phyloP scores from a whole-genome alignment of 1,139 yeast genomes.

The Scheffersomyces quercinus region DNA sequence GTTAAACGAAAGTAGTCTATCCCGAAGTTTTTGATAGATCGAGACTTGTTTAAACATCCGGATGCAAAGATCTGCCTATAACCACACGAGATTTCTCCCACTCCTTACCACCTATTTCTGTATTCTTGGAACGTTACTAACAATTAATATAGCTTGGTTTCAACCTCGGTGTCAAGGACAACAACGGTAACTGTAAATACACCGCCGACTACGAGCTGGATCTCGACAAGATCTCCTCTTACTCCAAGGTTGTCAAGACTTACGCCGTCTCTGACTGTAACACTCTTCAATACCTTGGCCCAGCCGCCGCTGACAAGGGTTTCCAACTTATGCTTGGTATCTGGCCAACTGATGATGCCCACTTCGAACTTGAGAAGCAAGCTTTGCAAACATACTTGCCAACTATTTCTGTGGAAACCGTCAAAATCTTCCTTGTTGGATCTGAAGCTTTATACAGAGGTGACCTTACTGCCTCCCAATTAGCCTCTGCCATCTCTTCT shows the following conservation, averaged over 20 bases:
- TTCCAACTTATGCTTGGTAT: constrained; percentile 77
- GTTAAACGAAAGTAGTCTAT: no score
- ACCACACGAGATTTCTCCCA: background rate
- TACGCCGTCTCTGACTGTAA: constrained; percentile 89
- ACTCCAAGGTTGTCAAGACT: constrained; percentile 68
- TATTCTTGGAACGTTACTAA: constrained; percentile 5
- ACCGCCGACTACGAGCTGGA: constrained; percentile 67
- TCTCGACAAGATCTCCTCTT: constrained; percentile 52
- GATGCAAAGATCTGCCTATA: background rate
- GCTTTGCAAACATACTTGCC: constrained; percentile 76
- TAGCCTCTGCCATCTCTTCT: constrained; percentile 63
- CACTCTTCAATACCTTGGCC: constrained; percentile 78
- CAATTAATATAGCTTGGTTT: constrained; percentile 52
- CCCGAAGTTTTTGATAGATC: no score
- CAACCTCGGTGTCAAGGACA: constrained; percentile 78
- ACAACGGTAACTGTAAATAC: constrained; percentile 70
- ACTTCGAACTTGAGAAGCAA: constrained; percentile 65
- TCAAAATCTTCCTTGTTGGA: constrained; percentile 79
- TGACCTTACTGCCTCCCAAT: constrained; percentile 68
- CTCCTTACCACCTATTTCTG: background rate
- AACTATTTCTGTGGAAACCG: constrained; percentile 60
- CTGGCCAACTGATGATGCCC: constrained; percentile 86
- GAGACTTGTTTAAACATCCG: background rate
- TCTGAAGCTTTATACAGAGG: constrained; percentile 90
- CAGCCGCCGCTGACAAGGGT: constrained; percentile 77